Percentiles rank a stretch among this genome's conserved stretches.
phyloP scores from a whole-genome alignment of 164 flowering plant species.

The Nelumbo lutea region DNA sequence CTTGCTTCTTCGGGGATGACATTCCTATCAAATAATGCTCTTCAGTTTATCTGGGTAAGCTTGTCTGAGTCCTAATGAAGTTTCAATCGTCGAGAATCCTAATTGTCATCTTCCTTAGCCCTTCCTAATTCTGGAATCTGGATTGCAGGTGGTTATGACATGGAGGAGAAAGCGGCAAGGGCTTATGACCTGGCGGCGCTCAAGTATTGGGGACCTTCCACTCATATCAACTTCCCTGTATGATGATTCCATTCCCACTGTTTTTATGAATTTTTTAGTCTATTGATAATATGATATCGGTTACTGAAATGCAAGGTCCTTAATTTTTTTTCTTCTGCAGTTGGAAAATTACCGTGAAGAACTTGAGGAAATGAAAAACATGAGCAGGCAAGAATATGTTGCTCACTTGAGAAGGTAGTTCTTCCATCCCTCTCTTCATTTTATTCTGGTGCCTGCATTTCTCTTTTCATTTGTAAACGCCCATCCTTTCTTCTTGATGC shows the following conservation, averaged over 20 bases:
- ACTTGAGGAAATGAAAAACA: conserved; percentile 87
- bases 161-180: conserved; percentile 94
- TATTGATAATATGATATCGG: neutral
- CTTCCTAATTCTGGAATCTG: conserved; percentile 3
- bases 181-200: conserved; percentile 92
- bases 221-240: conserved; percentile 80
- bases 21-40: conserved; percentile 21
- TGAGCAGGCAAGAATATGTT: conserved; percentile 86
- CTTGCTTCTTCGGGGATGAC: conserved; percentile 25
- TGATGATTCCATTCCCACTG: neutral
- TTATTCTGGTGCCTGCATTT: neutral
- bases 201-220: conserved; percentile 88
- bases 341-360: conserved; percentile 58
- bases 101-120: neutral
- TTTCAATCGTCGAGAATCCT: neutral
- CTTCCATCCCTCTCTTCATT: neutral
- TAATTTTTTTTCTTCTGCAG: conserved; percentile 26
- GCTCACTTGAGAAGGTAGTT: conserved; percentile 79
- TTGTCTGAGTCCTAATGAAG: neutral
- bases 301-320: neutral
- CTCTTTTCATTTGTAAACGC: neutral
- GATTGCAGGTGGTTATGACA: conserved; percentile 79
- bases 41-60: conserved; percentile 74
- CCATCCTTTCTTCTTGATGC: neutral
- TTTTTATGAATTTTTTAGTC: neutral